Conservation (phyloP, 2,329 filamentous ascomycete genomes). For the Ceratocystis harringtonii region DNA sequence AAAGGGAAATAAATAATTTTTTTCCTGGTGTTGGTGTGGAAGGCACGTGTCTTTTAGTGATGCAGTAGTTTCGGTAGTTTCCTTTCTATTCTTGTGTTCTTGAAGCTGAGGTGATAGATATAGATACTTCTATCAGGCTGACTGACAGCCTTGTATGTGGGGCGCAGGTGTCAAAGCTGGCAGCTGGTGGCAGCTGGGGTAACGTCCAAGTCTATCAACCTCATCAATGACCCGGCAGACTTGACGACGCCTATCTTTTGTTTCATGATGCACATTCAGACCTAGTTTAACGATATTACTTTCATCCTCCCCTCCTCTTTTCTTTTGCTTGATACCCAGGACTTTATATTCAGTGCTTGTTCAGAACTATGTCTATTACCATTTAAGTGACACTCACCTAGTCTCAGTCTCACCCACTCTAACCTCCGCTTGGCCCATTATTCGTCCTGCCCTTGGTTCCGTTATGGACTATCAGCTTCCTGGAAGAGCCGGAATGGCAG, state of each 20-base stretch:
- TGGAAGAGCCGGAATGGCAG: neutral
- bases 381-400: neutral
- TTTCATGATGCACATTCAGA: neutral
- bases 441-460: neutral
- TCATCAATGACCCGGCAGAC: neutral
- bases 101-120: neutral
- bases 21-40: neutral
- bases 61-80: neutral
- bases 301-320: no score
- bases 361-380: neutral
- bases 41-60: neutral
- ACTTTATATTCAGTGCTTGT: neutral
- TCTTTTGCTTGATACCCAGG: neutral
- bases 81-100: neutral
- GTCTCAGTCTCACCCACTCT: neutral
- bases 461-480: conserved; percentile 9
- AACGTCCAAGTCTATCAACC: neutral
- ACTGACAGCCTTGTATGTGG: neutral
- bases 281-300: no score
- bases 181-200: neutral
- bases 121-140: neutral
- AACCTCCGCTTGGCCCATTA: neutral
- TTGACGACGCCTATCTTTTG: neutral
- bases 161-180: neutral
- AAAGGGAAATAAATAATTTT: neutral